Evolutionary conservation across 2,329 filamentous ascomycete genomes (phyloP), one percentile per base, ranked within the genome.

Genomic region (Diaporthe capsici): DNA sequence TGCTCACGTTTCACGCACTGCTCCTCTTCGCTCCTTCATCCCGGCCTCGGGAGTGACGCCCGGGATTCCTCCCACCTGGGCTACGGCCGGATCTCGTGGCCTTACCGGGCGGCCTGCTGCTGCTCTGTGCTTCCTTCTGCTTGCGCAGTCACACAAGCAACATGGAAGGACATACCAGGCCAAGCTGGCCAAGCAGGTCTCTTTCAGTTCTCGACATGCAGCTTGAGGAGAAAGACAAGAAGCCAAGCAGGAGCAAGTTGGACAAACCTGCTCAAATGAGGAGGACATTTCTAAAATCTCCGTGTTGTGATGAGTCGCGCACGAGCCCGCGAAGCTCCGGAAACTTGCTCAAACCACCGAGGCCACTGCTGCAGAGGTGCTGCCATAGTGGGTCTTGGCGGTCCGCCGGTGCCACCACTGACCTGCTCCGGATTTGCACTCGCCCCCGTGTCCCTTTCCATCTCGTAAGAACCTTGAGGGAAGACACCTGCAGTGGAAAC

Each of bases 281-380:
- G 28, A 51, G 28, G 31, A n/a, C 5, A 31, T 6, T 28, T 10
- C 12, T 15, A 15, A 10, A 31, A 28, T 55, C 47, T 70, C 65
- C 22, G 47, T 42, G 47, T 42, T 39, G 47, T 70, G 65, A 28
- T 15, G 65, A 70, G 65, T 70, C 65, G 65, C 44, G 65, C 65
- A 70, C 65, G 49, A 53, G 47, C 63, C 65, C 22, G 28, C 4
- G 22, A 34, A 42, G 25, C 53, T 49, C 68, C 28, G 53, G 68
- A 73, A 73, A 73, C 71, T 73, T 73, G 71, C 71, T 73, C 71
- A 73, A 37, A 34, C 17, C 57, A 57, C 28, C 31, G 31, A 34
- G 22, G 47, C 47, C 13, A 55, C 31, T 73, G 71, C 71, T 73
- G 58, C 60, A 65, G 12, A 57, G 68, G 47, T 53, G 58, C 28